Evolutionary conservation across 2,329 filamentous ascomycete genomes (phyloP).

Genomic region (Claviceps quebecensis): DNA sequence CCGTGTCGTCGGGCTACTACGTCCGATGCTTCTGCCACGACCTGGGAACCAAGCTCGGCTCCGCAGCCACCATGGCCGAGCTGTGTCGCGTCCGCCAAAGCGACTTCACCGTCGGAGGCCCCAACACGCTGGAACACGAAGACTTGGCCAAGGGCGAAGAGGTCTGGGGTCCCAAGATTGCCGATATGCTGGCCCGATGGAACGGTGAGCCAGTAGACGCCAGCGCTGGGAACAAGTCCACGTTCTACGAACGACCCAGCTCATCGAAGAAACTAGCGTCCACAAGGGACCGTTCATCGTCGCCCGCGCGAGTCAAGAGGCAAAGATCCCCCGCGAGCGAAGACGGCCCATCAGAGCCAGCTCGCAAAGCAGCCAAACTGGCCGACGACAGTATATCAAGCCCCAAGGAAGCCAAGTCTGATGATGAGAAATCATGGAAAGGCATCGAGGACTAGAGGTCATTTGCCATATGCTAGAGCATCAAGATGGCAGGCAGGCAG

Average conservation of each 20-base stretch:
- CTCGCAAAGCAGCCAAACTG: slow-evolving; percentile 14
- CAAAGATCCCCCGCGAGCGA: slow-evolving; percentile 14
- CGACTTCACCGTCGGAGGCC: slow-evolving; percentile 56
- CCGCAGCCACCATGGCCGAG: slow-evolving; percentile 73
- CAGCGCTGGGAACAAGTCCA: slow-evolving; percentile 8
- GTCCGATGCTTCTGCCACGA: slow-evolving; percentile 90
- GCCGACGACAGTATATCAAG: slow-evolving; percentile 5
- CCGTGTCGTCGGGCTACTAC: slow-evolving; percentile 91
- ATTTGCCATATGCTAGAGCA: too few relatives aligned
- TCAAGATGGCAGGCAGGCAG: background rate
- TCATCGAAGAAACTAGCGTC: slow-evolving; percentile 6
- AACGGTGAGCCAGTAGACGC: slow-evolving; percentile 17
- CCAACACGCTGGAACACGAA: slow-evolving; percentile 63
- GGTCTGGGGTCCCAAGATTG: slow-evolving; percentile 68
- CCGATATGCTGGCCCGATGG: slow-evolving; percentile 31
- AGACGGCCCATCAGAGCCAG: slow-evolving; percentile 11
- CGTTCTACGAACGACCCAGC: slow-evolving; percentile 3
- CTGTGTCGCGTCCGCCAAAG: slow-evolving; percentile 71
- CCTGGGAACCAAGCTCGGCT: slow-evolving; percentile 67
- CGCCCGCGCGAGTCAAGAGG: slow-evolving; percentile 16
- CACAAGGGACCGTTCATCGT: background rate
- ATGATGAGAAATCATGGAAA: slow-evolving; percentile 30
- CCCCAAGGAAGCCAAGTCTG: slow-evolving; percentile 10
- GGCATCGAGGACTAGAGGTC: slow-evolving; percentile 24
- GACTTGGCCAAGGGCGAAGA: slow-evolving; percentile 65